These are phyloP conservation scores for Tolypocladium album DNA, from an alignment of 2,329 filamentous ascomycete species.

Conservation along the genomic window DNA sequence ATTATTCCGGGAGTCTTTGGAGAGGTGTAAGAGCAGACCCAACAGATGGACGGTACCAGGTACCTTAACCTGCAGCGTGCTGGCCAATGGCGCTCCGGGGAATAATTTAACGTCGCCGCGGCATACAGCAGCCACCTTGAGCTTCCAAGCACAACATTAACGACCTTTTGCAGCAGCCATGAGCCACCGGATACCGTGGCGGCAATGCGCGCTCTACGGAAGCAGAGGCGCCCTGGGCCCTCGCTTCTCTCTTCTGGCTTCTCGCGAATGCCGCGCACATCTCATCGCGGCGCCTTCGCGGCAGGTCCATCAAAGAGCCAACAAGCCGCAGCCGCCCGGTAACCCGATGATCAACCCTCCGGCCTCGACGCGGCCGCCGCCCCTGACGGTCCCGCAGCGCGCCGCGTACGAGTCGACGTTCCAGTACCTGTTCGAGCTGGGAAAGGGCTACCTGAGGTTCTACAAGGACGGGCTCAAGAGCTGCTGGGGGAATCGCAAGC, in stretches of 20 bases:
- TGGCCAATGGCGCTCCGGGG: not conserved
- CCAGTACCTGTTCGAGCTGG: constrained; percentile 47
- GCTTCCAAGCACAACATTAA: not conserved
- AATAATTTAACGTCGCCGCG: not conserved
- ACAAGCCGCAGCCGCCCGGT: constrained; percentile 11
- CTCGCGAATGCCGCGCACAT: constrained; percentile 5
- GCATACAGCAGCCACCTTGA: not conserved
- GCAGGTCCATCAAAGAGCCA: constrained; percentile 9
- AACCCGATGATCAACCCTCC: constrained; percentile 57
- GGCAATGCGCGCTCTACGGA: constrained; percentile 12
- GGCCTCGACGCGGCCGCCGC: constrained; percentile 58
- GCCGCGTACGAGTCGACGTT: constrained; percentile 20
- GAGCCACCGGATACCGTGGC: constrained; percentile 21
- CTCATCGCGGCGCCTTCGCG: constrained; percentile 8
- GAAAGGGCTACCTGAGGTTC: constrained; percentile 70
- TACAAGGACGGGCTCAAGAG: constrained; percentile 78
- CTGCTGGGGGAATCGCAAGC: constrained; percentile 56
- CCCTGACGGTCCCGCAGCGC: constrained; percentile 51
- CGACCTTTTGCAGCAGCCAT: constrained; percentile 9
- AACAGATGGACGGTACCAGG: not conserved
- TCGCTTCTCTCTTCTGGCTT: not conserved
- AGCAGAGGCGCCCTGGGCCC: constrained; percentile 2
- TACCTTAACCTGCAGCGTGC: not conserved
- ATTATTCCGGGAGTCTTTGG: not conserved
- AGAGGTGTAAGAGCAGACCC: not conserved